Evolutionary conservation across 2,329 filamentous ascomycete genomes (phyloP).

Genomic region (Fusarium zealandicum): DNA sequence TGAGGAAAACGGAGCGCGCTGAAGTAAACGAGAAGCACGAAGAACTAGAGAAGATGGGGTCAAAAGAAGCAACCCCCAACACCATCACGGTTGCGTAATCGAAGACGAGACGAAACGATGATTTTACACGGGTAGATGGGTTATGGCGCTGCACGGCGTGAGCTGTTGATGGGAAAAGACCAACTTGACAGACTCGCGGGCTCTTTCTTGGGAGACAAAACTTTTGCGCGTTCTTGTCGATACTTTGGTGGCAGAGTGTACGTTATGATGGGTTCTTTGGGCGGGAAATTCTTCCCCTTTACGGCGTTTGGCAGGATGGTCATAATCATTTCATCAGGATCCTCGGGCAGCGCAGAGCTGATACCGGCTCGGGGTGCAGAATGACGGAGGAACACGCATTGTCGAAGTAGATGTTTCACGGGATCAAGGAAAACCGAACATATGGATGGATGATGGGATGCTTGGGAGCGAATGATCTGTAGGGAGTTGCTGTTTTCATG

Average conservation of each 20-base stretch:
- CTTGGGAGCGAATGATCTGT: slow-evolving; percentile 32
- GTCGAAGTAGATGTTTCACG: slow-evolving; percentile 30
- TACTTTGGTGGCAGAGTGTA: slow-evolving; percentile 39
- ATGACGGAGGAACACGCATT: slow-evolving; percentile 25
- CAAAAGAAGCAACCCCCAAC: slow-evolving; percentile 37
- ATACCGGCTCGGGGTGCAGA: slow-evolving; percentile 27
- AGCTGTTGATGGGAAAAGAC: slow-evolving; percentile 31
- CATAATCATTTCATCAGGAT: slow-evolving; percentile 29
- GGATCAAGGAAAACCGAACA: slow-evolving; percentile 21
- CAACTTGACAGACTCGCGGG: slow-evolving; percentile 19
- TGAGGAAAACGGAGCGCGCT: slow-evolving; percentile 33
- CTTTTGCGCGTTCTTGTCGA: slow-evolving; percentile 39
- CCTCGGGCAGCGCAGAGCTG: slow-evolving; percentile 36
- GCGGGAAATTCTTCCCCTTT: slow-evolving; percentile 13
- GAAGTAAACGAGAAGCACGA: slow-evolving; percentile 37
- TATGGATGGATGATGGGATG: slow-evolving; percentile 33
- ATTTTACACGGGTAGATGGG: slow-evolving; percentile 34
- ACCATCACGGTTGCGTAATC: slow-evolving; percentile 41
- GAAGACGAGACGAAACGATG: slow-evolving; percentile 31
- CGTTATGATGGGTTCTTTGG: slow-evolving; percentile 34
- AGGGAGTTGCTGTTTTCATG: slow-evolving; percentile 33
- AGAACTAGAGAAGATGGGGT: slow-evolving; percentile 32
- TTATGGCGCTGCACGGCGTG: slow-evolving; percentile 32
- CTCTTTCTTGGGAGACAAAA: slow-evolving; percentile 33
- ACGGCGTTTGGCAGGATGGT: slow-evolving; percentile 37